These are phyloP conservation scores for Trichoderma breve DNA, from an alignment of 2,329 filamentous ascomycete genomes.

Conservation along the genomic window DNA sequence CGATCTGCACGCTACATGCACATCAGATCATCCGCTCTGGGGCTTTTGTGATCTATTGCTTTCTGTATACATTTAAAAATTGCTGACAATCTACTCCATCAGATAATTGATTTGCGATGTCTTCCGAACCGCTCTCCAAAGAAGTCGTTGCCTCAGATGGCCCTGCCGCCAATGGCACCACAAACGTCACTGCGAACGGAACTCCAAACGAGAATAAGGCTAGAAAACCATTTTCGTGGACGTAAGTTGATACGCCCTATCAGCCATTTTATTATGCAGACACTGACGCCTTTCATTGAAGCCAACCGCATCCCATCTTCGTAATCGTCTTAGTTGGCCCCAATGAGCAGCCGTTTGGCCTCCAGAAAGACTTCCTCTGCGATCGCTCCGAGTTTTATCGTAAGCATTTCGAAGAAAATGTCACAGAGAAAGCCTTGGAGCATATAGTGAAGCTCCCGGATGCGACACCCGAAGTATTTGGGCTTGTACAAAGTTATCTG, in stretches of 20 bases:
- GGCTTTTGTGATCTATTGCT: not conserved
- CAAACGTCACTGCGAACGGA: not conserved
- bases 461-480: conserved; percentile 50
- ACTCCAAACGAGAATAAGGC: not conserved
- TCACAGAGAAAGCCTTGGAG: conserved; percentile 44
- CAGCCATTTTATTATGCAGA: not conserved
- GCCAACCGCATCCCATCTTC: conserved; percentile 55
- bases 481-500: conserved; percentile 54
- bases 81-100: not conserved
- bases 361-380: conserved; percentile 59
- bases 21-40: not conserved
- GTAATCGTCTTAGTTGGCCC: conserved; percentile 54
- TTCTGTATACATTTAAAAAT: no score
- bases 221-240: conserved; percentile 36
- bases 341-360: conserved; percentile 53
- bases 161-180: not conserved
- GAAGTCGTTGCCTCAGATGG: not conserved
- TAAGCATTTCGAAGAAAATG: conserved; percentile 41
- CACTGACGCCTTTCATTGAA: not conserved
- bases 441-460: conserved; percentile 51
- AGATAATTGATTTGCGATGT: not conserved
- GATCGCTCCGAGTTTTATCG: conserved; percentile 50
- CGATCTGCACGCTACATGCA: not conserved
- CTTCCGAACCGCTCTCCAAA: not conserved
- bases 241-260: conserved; percentile 29